Percentiles rank a stretch among this genome's conserved stretches.
Conservation (phyloP, 306 rosid genomes). For the Arachis stenosperma region DNA sequence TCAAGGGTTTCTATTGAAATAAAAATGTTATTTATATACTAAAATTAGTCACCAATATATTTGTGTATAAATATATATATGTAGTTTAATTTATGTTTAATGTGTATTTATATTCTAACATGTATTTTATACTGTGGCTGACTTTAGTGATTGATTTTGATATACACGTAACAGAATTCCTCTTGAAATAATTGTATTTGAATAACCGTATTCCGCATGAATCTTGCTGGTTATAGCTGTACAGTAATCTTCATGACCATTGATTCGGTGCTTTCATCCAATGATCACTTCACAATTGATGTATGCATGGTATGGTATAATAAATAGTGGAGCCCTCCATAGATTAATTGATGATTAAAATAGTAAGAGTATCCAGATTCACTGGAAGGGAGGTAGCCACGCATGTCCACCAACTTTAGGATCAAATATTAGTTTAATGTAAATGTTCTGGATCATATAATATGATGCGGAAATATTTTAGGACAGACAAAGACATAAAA, state of each 20-base stretch:
- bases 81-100: too few relatives aligned
- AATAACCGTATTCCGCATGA: slow-evolving; percentile 14
- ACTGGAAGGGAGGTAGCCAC: slow-evolving; percentile 47
- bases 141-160: too few relatives aligned
- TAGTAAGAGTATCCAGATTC: slow-evolving; percentile 20
- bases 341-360: neutral
- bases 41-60: too few relatives aligned
- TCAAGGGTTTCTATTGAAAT: slow-evolving; percentile 23
- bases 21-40: too few relatives aligned
- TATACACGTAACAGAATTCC: too few relatives aligned
- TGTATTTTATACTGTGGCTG: too few relatives aligned
- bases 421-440: slow-evolving; percentile 1
- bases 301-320: too few relatives aligned
- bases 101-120: too few relatives aligned
- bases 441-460: neutral
- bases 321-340: neutral
- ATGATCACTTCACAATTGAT: slow-evolving; percentile 18
- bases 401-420: slow-evolving; percentile 39
- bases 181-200: slow-evolving; percentile 26
- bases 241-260: slow-evolving; percentile 18
- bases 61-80: too few relatives aligned
- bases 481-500: neutral
- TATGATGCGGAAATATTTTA: slow-evolving; percentile 21
- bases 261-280: slow-evolving; percentile 43
- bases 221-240: slow-evolving; percentile 42